Evolutionary conservation across 768 basidiomycete species (phyloP).

Genomic region (Leccinum truebloodii): DNA sequence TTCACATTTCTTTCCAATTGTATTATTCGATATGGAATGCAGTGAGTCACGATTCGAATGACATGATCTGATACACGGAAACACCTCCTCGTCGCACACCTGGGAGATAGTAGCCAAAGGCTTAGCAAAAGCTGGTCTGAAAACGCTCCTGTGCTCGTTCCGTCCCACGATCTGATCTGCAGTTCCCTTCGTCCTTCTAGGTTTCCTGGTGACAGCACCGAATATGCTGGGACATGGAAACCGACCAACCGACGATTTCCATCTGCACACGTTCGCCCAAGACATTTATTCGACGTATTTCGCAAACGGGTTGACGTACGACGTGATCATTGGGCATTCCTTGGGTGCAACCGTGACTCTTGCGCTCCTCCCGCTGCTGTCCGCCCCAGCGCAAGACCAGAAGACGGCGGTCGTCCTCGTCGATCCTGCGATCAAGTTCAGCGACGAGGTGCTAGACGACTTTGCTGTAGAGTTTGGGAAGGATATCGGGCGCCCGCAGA

Average conservation of each 20-base stretch:
- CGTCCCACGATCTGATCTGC: not conserved
- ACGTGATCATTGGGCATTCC: constrained; percentile 21
- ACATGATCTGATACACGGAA: constrained; percentile 18
- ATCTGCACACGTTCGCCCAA: constrained; percentile 9
- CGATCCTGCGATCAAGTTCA: constrained; percentile 14
- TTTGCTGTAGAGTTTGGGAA: not conserved
- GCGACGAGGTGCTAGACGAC: not conserved
- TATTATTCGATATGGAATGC: no score
- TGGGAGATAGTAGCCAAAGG: constrained; percentile 13
- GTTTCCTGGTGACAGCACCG: constrained; percentile 18
- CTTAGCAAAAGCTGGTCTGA: constrained; percentile 13
- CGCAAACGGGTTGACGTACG: constrained; percentile 9
- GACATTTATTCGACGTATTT: constrained; percentile 21
- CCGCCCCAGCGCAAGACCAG: not conserved
- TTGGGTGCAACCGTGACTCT: constrained; percentile 14
- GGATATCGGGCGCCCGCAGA: constrained; percentile 3
- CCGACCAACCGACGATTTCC: constrained; percentile 15
- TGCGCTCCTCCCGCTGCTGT: constrained; percentile 13
- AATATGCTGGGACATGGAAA: constrained; percentile 20
- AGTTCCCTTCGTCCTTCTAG: not conserved
- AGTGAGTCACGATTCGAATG: no score
- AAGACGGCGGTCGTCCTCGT: constrained; percentile 14
- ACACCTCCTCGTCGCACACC: constrained; percentile 15
- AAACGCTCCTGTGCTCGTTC: not conserved
- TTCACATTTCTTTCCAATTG: no score